Conservation (phyloP, 495 filamentous ascomycete species). For the Podospora didyma region DNA sequence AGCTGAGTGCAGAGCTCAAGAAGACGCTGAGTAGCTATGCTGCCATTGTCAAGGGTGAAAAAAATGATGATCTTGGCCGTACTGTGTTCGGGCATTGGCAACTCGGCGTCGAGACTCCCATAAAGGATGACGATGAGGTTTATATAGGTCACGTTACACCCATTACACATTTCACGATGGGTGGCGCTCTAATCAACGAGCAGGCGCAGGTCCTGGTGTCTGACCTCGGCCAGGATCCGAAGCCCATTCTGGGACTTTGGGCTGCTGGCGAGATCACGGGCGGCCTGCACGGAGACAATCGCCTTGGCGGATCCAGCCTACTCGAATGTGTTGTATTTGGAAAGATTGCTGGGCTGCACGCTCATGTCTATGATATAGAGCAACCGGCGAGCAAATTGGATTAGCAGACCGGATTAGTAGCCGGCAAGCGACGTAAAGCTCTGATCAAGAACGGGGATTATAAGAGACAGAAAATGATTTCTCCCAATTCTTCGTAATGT, state of each 20-base stretch:
- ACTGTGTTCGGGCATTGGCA: conserved; percentile 52
- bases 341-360: conserved; percentile 47
- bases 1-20: conserved; percentile 38
- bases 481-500: too few species aligned
- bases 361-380: conserved; percentile 22
- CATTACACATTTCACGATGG: conserved; percentile 59
- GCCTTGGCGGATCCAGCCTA: conserved; percentile 48
- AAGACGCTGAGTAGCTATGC: conserved; percentile 46
- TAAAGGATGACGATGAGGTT: conserved; percentile 43
- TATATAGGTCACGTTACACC: conserved; percentile 56
- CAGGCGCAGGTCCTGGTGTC: conserved; percentile 37
- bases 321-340: conserved; percentile 60
- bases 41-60: conserved; percentile 29
- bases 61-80: conserved; percentile 39
- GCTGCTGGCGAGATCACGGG: conserved; percentile 54
- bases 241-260: conserved; percentile 44
- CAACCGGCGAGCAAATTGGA: too few species aligned
- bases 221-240: conserved; percentile 17
- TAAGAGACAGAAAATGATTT: too few species aligned
- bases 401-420: too few species aligned
- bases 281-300: conserved; percentile 53
- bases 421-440: too few species aligned
- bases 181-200: conserved; percentile 47
- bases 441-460: too few species aligned
- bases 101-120: conserved; percentile 21